Base-by-base conservation (phyloP, 1,284 basidiomycete species). In the Ganoderma boninense region DNA sequence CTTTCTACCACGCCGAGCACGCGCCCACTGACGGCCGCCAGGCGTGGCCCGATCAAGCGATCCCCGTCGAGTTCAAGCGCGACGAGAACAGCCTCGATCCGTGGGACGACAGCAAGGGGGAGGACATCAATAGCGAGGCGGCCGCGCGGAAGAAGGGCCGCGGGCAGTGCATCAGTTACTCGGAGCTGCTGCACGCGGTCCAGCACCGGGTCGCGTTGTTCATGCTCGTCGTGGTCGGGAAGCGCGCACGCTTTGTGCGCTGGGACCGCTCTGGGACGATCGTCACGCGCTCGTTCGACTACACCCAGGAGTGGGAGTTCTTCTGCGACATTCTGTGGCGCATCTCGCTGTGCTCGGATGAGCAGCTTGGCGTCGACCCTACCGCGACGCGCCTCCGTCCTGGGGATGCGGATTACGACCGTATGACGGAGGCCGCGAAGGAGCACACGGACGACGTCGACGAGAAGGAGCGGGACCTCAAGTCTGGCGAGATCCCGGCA, bases 261-360 rank as follows among this genome's bases (percentile, higher is more conserved):
- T 44, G 68, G 62, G 69, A 72, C 44, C 49, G 61, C 1, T 42
- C 64, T 0, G 71, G 68, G 1, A 29, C 49, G 18, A 29, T 68
- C 38, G 44, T 43, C 6, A 66, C 68, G 6, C 4, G 35, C 23
- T 60, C 40, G 20, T 57, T 69, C 66, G 54, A 72, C 46, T 72
- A 69, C 64, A 32, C 46, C 49, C 14, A 20, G 26, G 7, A 60
- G 2, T 57, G 40, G 14, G 32, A 29, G 8, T 43, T 49, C 7
- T 43, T 72, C 35, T 35, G 49, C 32, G 54, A 68, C n/a, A 62
- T 72, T 56, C 43, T 72, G 23, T 66, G 68, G 63, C 57, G 64
- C 29, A 63, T 66, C 60, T 59, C 68, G 0, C 60, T 16, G 4
- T 40, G 35, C 18, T 43, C 63, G 1, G 52, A 64, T 40, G 46